Conservation (phyloP, 768 basidiomycete species). For the Leucosporidium yakuticum region DNA sequence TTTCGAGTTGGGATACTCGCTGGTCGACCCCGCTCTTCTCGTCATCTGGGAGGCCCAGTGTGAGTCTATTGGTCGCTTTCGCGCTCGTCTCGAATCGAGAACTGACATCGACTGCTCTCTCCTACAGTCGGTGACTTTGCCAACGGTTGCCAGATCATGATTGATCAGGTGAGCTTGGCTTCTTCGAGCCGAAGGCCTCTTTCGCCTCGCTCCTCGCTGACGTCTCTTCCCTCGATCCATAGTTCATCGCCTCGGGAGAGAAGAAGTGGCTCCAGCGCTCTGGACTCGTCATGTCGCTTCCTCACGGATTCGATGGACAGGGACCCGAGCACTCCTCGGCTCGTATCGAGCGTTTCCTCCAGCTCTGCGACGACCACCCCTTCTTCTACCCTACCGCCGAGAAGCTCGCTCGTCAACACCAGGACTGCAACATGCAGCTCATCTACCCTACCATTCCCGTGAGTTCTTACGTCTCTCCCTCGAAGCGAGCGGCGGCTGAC, state of each 20-base stretch:
- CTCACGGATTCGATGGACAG: slow-evolving; percentile 94
- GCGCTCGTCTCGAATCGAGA: not conserved
- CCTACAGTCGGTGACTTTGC: slow-evolving; percentile 78
- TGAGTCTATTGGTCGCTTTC: slow-evolving; percentile 11
- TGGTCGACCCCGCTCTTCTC: slow-evolving; percentile 85
- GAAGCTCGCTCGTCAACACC: slow-evolving; percentile 90
- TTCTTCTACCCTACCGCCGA: slow-evolving; percentile 77
- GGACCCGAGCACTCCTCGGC: slow-evolving; percentile 98
- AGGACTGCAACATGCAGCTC: slow-evolving; percentile 99
- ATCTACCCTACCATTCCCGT: slow-evolving; percentile 95
- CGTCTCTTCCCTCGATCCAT: slow-evolving; percentile 40
- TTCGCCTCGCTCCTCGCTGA: not conserved
- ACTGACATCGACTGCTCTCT: not conserved
- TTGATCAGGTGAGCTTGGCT: slow-evolving; percentile 51
- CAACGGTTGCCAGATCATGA: slow-evolving; percentile 94
- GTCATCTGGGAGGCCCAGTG: slow-evolving; percentile 98
- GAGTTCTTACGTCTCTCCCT: slow-evolving; percentile 45
- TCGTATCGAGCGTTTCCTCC: slow-evolving; percentile 90
- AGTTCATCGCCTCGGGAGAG: slow-evolving; percentile 96
- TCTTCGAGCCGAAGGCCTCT: too few relatives aligned
- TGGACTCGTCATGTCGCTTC: slow-evolving; percentile 65
- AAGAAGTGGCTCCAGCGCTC: slow-evolving; percentile 94
- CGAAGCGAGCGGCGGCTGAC: not conserved
- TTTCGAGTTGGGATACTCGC: slow-evolving; percentile 96
- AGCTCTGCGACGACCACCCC: slow-evolving; percentile 96